Conservation (phyloP, 805 yeast species). For the Candida sonorensis region DNA sequence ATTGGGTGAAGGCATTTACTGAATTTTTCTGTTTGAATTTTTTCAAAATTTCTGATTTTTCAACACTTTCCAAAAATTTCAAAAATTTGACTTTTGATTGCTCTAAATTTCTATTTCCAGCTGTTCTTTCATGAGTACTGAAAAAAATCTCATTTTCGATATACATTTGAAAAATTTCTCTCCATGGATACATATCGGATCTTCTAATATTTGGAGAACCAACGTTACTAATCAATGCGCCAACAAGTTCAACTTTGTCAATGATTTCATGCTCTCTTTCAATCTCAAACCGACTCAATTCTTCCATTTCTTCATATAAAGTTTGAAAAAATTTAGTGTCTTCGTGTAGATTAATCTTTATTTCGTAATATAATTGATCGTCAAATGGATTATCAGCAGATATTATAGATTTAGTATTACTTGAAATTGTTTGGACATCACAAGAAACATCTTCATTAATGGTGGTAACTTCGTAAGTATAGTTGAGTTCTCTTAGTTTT, state of each 20-base stretch:
- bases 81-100: conserved; percentile 39
- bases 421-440: no score
- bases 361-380: conserved; percentile 14
- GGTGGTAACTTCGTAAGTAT: conserved; percentile 11
- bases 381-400: conserved; percentile 21
- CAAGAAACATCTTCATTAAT: no score
- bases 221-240: conserved; percentile 31
- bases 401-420: conserved; percentile 5
- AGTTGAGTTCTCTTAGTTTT: conserved; percentile 12
- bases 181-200: conserved; percentile 61
- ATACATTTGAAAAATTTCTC: conserved; percentile 58
- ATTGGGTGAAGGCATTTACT: conserved; percentile 38
- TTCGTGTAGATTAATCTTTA: conserved; percentile 37
- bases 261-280: conserved; percentile 38
- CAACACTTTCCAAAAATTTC: conserved; percentile 34
- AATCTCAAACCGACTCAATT: conserved; percentile 36
- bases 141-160: conserved; percentile 63
- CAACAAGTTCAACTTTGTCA: conserved; percentile 35
- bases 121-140: conserved; percentile 31
- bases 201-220: conserved; percentile 35
- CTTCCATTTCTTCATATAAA: conserved; percentile 47
- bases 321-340: conserved; percentile 56
- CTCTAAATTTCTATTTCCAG: conserved; percentile 38
- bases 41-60: conserved; percentile 29
- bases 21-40: conserved; percentile 43